Percentiles rank a stretch among this genome's conserved stretches.
Evolutionary conservation across 495 filamentous ascomycete genomes (phyloP).

Genomic region (Hyaloscypha bicolor): DNA sequence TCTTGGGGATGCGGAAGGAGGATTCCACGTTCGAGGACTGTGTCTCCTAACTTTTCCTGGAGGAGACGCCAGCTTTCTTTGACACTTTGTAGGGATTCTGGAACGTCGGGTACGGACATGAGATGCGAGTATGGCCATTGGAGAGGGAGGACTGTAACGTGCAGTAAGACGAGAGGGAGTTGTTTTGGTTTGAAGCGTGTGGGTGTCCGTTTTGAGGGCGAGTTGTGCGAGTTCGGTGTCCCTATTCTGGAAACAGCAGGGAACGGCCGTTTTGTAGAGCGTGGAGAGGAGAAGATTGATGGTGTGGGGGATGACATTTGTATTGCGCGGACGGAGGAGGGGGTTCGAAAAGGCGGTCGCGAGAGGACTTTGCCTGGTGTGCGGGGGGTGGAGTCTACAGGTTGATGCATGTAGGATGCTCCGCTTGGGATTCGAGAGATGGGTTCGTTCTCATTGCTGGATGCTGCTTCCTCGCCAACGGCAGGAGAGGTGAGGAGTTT

Average conservation of each 20-base stretch:
- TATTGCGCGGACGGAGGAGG: constrained; percentile 75
- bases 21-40: constrained; percentile 80
- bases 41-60: constrained; percentile 74
- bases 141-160: constrained; percentile 79
- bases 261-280: constrained; percentile 43
- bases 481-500: constrained; percentile 25
- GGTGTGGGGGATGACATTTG: constrained; percentile 73
- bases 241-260: constrained; percentile 51
- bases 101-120: constrained; percentile 43
- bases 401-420: constrained; percentile 25
- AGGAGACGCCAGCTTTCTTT: constrained; percentile 74
- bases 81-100: constrained; percentile 57
- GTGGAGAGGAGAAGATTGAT: constrained; percentile 50
- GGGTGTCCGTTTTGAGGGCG: constrained; percentile 50
- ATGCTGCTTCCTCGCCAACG: constrained; percentile 31
- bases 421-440: constrained; percentile 34
- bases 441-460: constrained; percentile 9
- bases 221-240: constrained; percentile 45
- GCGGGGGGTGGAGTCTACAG: constrained; percentile 25
- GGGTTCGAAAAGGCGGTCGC: constrained; percentile 64
- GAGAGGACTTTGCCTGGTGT: constrained; percentile 35
- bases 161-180: constrained; percentile 80
- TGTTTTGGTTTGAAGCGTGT: constrained; percentile 45
- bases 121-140: constrained; percentile 69
- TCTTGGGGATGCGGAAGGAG: constrained; percentile 87